Conservation (phyloP, 805 yeast genomes). For the Trichomonascus vanleenenianus region DNA sequence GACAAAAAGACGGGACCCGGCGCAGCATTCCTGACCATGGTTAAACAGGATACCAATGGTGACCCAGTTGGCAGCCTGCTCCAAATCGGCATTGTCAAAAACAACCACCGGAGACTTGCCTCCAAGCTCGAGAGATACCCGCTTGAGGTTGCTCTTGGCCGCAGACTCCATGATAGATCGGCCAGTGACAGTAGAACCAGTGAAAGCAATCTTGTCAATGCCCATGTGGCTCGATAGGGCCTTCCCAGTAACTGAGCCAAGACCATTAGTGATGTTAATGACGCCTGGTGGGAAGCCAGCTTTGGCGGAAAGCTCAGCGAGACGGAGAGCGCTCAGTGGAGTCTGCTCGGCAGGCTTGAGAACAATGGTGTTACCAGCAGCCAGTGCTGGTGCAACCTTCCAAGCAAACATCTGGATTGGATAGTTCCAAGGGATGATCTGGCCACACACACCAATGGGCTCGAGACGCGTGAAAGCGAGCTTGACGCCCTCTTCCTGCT, state of each 20-base stretch:
- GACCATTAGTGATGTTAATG: constrained; percentile 55
- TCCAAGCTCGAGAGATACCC: constrained; percentile 87
- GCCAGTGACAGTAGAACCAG: constrained; percentile 90
- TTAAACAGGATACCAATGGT: constrained; percentile 78
- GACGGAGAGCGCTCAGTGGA: constrained; percentile 54
- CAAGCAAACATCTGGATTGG: constrained; percentile 67
- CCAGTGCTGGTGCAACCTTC: constrained; percentile 79
- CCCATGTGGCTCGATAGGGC: constrained; percentile 51
- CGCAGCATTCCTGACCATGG: constrained; percentile 92
- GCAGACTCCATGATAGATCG: constrained; percentile 67
- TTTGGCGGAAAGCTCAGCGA: constrained; percentile 48
- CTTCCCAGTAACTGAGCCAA: constrained; percentile 59
- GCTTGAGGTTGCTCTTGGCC: constrained; percentile 57
- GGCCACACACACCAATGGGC: constrained; percentile 60
- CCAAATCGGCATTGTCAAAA: constrained; percentile 75
- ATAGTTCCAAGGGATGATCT: constrained; percentile 68
- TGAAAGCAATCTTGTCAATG: constrained; percentile 82
- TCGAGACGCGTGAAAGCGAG: constrained; percentile 65
- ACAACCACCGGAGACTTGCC: constrained; percentile 90
- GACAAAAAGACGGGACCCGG: constrained; percentile 83
- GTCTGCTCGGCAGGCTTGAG: constrained; percentile 72
- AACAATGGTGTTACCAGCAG: constrained; percentile 69
- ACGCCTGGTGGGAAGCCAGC: constrained; percentile 77
- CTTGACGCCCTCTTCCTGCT: constrained; percentile 51
- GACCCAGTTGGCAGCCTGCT: constrained; percentile 64